Conservation (phyloP, 805 yeast species). For the Starmerella stigmatis region DNA sequence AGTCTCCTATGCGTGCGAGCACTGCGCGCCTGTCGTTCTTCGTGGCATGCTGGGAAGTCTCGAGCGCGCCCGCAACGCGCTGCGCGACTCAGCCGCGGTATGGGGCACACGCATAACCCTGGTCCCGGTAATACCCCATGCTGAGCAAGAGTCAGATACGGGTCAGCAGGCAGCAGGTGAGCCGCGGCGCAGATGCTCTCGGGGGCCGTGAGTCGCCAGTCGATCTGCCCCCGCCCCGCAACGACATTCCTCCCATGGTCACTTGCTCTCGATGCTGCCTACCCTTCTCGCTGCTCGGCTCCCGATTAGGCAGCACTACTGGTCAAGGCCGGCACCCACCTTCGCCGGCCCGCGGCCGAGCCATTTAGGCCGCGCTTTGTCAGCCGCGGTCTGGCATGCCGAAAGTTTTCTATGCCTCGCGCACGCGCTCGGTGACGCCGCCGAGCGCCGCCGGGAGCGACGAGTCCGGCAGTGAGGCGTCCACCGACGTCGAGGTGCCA, state of each 20-base stretch:
- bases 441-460: slow-evolving; percentile 3
- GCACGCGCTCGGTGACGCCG: slow-evolving; percentile 8
- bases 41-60: neutral
- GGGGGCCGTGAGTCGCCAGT: no score
- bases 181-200: no score
- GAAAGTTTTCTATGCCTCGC: slow-evolving; percentile 18
- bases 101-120: neutral
- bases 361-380: neutral
- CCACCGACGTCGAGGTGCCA: slow-evolving; percentile 30
- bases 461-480: slow-evolving; percentile 27
- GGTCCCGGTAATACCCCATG: neutral
- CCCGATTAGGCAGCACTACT: no score
- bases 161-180: no score
- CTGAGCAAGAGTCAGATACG: neutral
- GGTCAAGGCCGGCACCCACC: no score
- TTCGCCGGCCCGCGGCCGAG: neutral
- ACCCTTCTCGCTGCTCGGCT: no score
- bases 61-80: neutral
- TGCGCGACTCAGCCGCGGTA: slow-evolving; percentile 5
- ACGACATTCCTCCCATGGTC: no score
- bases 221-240: no score
- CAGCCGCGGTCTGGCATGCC: slow-evolving; percentile 8
- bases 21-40: no score
- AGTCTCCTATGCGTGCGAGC: no score
- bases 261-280: no score